Conservation (phyloP, 176 grass and related monocot species). For the Oryza coarctata region DNA sequence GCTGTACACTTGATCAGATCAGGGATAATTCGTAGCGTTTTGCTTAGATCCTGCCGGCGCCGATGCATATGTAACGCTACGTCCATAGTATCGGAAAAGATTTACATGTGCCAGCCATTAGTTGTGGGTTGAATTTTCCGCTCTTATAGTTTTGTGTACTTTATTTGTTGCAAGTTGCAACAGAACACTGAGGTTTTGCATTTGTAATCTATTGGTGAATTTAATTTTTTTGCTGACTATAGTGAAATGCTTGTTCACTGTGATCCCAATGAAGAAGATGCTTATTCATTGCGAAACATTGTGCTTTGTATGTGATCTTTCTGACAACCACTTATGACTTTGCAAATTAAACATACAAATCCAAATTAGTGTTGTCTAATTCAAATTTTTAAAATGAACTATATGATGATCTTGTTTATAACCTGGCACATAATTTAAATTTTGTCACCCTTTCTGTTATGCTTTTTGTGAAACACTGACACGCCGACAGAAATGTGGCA, state of each 20-base stretch:
- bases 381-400: not conserved
- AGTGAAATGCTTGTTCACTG: not conserved
- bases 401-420: not conserved
- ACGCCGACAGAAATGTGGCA: not conserved
- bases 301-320: not conserved
- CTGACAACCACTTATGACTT: not conserved
- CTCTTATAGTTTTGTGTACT: no score
- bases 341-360: not conserved
- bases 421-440: not conserved
- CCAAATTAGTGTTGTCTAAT: not conserved
- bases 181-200: not conserved
- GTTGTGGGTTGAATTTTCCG: not conserved
- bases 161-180: not conserved
- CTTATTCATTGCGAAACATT: not conserved
- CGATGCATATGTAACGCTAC: not conserved
- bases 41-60: no score
- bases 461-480: not conserved
- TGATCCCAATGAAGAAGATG: not conserved
- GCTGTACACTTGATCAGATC: no score
- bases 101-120: not conserved
- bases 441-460: not conserved
- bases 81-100: not conserved
- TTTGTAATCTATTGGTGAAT: not conserved
- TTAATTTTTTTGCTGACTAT: not conserved
- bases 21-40: no score